These are phyloP conservation scores for Monosporozyma siamensis DNA, from an alignment of 805 yeast species.

Conservation along the genomic window DNA sequence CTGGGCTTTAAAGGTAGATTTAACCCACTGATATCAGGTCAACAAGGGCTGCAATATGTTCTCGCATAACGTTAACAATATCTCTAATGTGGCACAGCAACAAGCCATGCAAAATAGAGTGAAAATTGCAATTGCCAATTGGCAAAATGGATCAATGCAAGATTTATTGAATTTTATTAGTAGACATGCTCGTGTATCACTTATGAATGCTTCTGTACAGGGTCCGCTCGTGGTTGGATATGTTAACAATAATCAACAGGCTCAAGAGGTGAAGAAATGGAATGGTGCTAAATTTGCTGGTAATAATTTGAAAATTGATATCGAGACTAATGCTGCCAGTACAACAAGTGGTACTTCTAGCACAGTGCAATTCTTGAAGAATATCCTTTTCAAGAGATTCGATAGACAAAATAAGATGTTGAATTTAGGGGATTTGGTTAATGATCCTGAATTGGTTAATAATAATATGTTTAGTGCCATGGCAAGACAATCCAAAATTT, in stretches of 20 bases:
- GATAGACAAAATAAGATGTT: constrained; percentile 57
- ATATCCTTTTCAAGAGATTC: constrained; percentile 58
- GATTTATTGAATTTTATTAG: constrained; percentile 66
- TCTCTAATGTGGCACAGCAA: constrained; percentile 6
- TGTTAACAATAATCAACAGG: constrained; percentile 49
- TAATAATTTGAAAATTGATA: constrained; percentile 46
- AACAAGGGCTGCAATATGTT: not conserved
- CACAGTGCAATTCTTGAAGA: constrained; percentile 55
- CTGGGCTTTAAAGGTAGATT: too few species aligned
- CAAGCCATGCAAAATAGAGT: constrained; percentile 26
- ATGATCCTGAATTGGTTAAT: constrained; percentile 50
- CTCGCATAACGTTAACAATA: constrained; percentile 11
- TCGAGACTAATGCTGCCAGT: constrained; percentile 15
- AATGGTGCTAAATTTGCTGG: constrained; percentile 79
- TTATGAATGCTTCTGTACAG: constrained; percentile 46
- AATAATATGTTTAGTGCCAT: constrained; percentile 58
- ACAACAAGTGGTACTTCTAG: constrained; percentile 19
- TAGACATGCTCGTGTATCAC: constrained; percentile 51
- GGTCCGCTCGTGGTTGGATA: constrained; percentile 51
- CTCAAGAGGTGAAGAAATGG: constrained; percentile 49
- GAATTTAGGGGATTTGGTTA: constrained; percentile 54
- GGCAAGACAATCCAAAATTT: constrained; percentile 67
- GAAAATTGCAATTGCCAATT: constrained; percentile 58
- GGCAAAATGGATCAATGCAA: constrained; percentile 70
- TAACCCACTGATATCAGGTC: too few species aligned